Conservation (phyloP, 2,329 filamentous ascomycete genomes). For the Pseudopyricularia javanii region DNA sequence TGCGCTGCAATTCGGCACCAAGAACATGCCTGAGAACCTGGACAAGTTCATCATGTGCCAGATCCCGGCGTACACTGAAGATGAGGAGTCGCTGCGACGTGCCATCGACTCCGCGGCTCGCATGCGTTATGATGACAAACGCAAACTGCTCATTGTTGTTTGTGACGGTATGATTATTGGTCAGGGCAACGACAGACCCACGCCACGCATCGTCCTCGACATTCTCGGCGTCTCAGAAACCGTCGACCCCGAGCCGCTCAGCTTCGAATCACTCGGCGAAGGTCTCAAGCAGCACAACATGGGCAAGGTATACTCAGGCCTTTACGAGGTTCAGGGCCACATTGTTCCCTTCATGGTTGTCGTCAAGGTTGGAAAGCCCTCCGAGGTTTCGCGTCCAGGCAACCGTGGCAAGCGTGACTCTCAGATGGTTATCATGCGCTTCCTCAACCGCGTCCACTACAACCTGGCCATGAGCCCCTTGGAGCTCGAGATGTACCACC, state of each 20-base stretch:
- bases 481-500: slow-evolving; percentile 96
- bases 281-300: slow-evolving; percentile 98
- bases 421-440: slow-evolving; percentile 90
- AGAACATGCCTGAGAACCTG: slow-evolving; percentile 86
- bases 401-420: slow-evolving; percentile 99
- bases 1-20: slow-evolving; percentile 82
- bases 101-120: slow-evolving; percentile 92
- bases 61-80: slow-evolving; percentile 94
- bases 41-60: slow-evolving; percentile 99
- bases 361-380: slow-evolving; percentile 96
- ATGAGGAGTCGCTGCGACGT: slow-evolving; percentile 91
- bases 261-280: slow-evolving; percentile 92
- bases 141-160: slow-evolving; percentile 82
- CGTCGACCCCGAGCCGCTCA: slow-evolving; percentile 88
- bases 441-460: slow-evolving; percentile 95
- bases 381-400: slow-evolving; percentile 84
- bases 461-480: slow-evolving; percentile 88
- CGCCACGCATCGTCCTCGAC: slow-evolving; percentile 88
- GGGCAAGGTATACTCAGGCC: slow-evolving; percentile 95
- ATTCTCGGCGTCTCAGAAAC: slow-evolving; percentile 91
- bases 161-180: slow-evolving; percentile 99
- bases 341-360: slow-evolving; percentile 96
- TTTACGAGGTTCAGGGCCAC: slow-evolving; percentile 95
- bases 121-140: slow-evolving; percentile 97
- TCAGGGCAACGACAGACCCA: slow-evolving; percentile 92